A percentile compares a stretch with the other conserved stretches of the same genome.
Conservation (phyloP, 169 alveolate species). For the Cryptosporidium sp. region DNA sequence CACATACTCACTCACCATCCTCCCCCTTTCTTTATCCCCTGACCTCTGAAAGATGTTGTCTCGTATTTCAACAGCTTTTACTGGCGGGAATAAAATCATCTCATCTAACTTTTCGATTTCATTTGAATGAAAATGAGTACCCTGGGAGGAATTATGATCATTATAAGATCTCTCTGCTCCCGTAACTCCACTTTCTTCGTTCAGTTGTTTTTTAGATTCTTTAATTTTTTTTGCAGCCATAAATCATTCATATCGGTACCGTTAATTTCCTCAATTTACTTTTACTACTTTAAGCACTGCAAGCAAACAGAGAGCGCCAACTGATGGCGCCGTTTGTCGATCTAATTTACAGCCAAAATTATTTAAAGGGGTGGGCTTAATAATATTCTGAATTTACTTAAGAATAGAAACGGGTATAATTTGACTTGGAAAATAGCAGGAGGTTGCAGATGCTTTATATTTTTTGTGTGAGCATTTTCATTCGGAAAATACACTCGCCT, state of each 20-base stretch:
- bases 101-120: conserved; percentile 1
- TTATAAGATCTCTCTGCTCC: background rate
- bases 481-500: background rate
- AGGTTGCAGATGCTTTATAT: background rate
- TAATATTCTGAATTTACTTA: too few species aligned
- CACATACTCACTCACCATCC: conserved; percentile 17
- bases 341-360: conserved; percentile 7
- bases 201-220: background rate
- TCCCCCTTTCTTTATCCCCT: background rate
- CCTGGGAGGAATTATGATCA: background rate
- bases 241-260: background rate
- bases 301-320: conserved; percentile 9
- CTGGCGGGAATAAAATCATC: conserved; percentile 11
- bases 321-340: background rate
- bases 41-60: background rate
- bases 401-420: too few species aligned
- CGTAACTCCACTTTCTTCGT: background rate
- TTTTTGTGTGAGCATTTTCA: background rate
- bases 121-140: background rate
- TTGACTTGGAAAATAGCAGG: background rate
- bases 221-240: background rate
- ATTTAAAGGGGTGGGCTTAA: background rate
- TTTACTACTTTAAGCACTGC: background rate
- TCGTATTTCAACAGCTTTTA: background rate
- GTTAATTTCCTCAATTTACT: background rate